phyloP scores from a whole-genome alignment of 192 early-diverging fungal genomes.

The Coemansia sp. region DNA sequence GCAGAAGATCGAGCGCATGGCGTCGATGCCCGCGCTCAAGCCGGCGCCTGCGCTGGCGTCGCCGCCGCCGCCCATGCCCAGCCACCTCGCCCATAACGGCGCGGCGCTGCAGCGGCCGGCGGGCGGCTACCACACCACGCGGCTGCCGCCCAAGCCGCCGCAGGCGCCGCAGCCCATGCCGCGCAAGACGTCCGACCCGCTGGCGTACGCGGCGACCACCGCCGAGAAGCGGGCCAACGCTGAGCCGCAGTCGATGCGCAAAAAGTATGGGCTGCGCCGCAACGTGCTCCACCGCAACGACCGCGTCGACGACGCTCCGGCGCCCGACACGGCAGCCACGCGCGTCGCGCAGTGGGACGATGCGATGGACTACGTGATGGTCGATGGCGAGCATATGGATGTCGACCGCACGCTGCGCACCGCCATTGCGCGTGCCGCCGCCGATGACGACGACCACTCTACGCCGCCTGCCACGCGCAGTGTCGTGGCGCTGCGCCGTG shows the following conservation, averaged over 20 bases:
- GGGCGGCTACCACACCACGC: too few relatives aligned
- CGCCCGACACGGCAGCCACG: slow-evolving; percentile 38
- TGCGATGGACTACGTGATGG: slow-evolving; percentile 49
- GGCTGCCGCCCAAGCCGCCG: not conserved
- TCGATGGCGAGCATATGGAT: slow-evolving; percentile 36
- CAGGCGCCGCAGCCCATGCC: slow-evolving; percentile 18
- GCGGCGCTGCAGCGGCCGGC: too few relatives aligned
- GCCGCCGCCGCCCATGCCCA: slow-evolving; percentile 2
- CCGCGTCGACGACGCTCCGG: slow-evolving; percentile 19
- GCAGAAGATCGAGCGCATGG: slow-evolving; percentile 49
- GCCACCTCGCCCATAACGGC: too few relatives aligned
- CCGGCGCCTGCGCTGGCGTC: slow-evolving; percentile 16
- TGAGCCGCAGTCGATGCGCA: slow-evolving; percentile 38
- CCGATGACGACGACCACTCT: slow-evolving; percentile 7
- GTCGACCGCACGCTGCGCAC: slow-evolving; percentile 33
- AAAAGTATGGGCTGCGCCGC: slow-evolving; percentile 47
- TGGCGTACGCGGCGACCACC: slow-evolving; percentile 32
- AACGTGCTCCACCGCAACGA: slow-evolving; percentile 50
- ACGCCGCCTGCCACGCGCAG: not conserved
- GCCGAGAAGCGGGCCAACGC: slow-evolving; percentile 43
- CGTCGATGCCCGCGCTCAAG: slow-evolving; percentile 48
- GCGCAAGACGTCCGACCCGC: slow-evolving; percentile 50
- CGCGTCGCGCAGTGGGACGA: slow-evolving; percentile 7
- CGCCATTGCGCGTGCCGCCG: slow-evolving; percentile 36
- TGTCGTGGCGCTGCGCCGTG: slow-evolving; percentile 27